Conservation (phyloP, 192 early-diverging fungal species). For the Neocallimastix lanati region DNA sequence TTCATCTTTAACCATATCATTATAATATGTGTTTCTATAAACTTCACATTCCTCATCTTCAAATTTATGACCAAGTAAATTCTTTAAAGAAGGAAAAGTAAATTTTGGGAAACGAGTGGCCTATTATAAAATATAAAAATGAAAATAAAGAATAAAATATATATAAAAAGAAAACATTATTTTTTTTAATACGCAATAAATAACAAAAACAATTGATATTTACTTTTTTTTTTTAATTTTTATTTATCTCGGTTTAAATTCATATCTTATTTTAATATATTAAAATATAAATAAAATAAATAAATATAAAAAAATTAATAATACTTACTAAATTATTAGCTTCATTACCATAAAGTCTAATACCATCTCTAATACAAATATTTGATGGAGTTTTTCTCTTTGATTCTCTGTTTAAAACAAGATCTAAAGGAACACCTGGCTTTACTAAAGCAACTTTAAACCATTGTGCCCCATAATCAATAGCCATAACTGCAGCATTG, state of each 20-base stretch:
- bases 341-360: slow-evolving; percentile 74
- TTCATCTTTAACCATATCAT: slow-evolving; percentile 54
- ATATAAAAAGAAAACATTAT: too few relatives aligned
- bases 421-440: slow-evolving; percentile 71
- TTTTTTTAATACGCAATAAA: too few relatives aligned
- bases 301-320: background rate
- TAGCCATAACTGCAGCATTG: slow-evolving; percentile 65
- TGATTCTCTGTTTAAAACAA: slow-evolving; percentile 88
- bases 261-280: too few relatives aligned
- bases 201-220: too few relatives aligned
- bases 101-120: slow-evolving; percentile 59
- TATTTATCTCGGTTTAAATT: too few relatives aligned
- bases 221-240: too few relatives aligned
- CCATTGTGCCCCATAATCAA: slow-evolving; percentile 96
- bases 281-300: too few relatives aligned
- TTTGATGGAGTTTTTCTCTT: slow-evolving; percentile 83
- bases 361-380: slow-evolving; percentile 51
- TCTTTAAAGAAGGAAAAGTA: slow-evolving; percentile 69
- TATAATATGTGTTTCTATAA: slow-evolving; percentile 58
- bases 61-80: slow-evolving; percentile 57
- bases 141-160: too few relatives aligned
- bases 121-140: too few relatives aligned
- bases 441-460: slow-evolving; percentile 89
- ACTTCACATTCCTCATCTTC: slow-evolving; percentile 45
- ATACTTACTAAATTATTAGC: slow-evolving; percentile 48